Conservation (phyloP, 2,329 filamentous ascomycete genomes). For the Camptophora hylomeconis region DNA sequence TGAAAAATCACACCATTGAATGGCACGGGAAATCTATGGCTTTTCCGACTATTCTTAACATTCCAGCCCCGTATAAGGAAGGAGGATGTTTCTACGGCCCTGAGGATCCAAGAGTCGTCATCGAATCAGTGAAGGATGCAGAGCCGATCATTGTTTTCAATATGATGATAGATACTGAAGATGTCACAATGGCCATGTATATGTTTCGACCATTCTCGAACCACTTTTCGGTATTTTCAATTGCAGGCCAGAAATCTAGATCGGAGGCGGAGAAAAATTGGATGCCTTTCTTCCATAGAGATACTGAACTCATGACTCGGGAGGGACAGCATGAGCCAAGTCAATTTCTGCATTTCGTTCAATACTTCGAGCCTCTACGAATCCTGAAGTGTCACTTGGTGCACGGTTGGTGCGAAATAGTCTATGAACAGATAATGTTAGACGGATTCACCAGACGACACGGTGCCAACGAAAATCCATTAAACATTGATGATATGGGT, state of each 20-base stretch:
- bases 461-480: no score
- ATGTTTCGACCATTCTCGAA: constrained; percentile 17
- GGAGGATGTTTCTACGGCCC: constrained; percentile 15
- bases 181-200: constrained; percentile 15
- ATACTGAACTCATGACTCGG: constrained; percentile 3
- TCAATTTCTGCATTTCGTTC: constrained; percentile 10
- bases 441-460: no score
- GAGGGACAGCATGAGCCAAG: constrained; percentile 6
- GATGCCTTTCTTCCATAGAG: constrained; percentile 10
- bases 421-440: constrained; percentile 11
- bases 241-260: no score
- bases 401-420: constrained; percentile 11
- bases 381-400: constrained; percentile 12
- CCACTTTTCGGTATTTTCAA: no score
- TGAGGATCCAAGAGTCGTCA: constrained; percentile 18
- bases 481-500: constrained; percentile 2
- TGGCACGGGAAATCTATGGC: constrained; percentile 13
- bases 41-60: constrained; percentile 17
- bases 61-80: constrained; percentile 14
- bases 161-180: constrained; percentile 14
- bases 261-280: no score
- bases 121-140: constrained; percentile 15
- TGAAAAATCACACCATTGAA: constrained; percentile 15
- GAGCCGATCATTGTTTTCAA: constrained; percentile 20
- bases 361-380: constrained; percentile 10